Evolutionary conservation across 1,284 basidiomycete species (phyloP), one percentile per base, ranked within the genome.

Genomic region (Malassezia japonica): DNA sequence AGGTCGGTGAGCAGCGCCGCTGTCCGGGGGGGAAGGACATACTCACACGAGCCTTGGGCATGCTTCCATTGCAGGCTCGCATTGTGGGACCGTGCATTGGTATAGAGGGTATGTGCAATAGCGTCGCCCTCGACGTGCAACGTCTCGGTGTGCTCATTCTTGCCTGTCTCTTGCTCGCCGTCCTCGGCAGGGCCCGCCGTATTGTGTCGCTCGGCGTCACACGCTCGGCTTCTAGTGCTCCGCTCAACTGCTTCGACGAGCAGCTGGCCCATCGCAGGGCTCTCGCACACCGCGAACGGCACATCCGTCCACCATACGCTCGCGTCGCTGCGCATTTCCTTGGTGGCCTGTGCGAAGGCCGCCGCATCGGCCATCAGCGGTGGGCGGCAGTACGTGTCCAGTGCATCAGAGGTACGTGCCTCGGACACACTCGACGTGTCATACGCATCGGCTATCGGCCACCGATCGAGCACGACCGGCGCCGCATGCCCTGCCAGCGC

Each of bases 1-100:
- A 56, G 37, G 28, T 56, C 49, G 6, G 49, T 51, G 13, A 48
- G 27, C n/a, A 56, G 48, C 16, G 38, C 43, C 16, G 42, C 54
- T 18, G 48, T 48, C 6, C 44, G 33, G 3, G 44, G 31, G 3
- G 54, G 49, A 1, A 45, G 49, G 18, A 40, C 20, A 23, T 39
- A 46, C 6, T 34, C 24, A 32, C 8, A 5, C 28, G 31, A 20
- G 10, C 24, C 28, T 12, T n/a, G n/a, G n/a, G n/a, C n/a, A n/a
- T n/a, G n/a, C n/a, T n/a, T n/a, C n/a, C n/a, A n/a, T n/a, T n/a
- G n/a, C 27, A 4, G 6, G 25, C 21, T 25, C 7, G 13, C 5
- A n/a, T n/a, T 18, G 40, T 15, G 25, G 16, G 15, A 15, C 20
- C 16, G 18, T 4, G 33, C 34, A 31, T 47, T 47, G 0, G 35